Percentiles rank a stretch among this genome's conserved stretches.
phyloP scores from a whole-genome alignment of 169 alveolate genomes.

The Eimeria tenella region DNA sequence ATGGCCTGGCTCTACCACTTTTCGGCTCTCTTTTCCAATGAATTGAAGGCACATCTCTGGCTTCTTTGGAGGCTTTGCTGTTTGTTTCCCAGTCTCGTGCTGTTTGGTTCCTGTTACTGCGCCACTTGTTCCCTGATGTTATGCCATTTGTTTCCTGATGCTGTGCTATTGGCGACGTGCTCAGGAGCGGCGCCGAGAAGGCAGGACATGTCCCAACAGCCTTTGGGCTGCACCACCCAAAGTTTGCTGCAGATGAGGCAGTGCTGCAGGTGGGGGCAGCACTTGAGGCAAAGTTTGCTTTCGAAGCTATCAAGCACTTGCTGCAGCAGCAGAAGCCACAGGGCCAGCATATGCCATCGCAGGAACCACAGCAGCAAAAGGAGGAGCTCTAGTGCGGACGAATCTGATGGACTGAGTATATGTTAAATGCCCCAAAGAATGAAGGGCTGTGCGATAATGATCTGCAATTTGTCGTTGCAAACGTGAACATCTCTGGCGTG shows the following conservation, averaged over 20 bases:
- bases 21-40: too few species aligned
- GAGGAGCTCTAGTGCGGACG: neutral
- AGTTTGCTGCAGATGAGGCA: slow-evolving; percentile 79
- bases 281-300: slow-evolving; percentile 63
- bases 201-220: slow-evolving; percentile 69
- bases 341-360: neutral
- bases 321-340: neutral
- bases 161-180: neutral
- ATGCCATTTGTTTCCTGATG: neutral
- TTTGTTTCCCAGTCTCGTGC: neutral
- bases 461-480: too few species aligned
- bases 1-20: too few species aligned
- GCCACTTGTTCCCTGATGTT: neutral
- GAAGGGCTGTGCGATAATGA: too few species aligned
- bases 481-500: too few species aligned
- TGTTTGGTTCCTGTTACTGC: neutral
- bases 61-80: neutral
- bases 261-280: slow-evolving; percentile 75
- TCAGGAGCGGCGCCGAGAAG: slow-evolving; percentile 73
- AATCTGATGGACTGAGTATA: too few species aligned
- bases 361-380: neutral
- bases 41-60: too few species aligned
- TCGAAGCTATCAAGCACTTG: slow-evolving; percentile 57
- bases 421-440: too few species aligned
- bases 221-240: slow-evolving; percentile 65